phyloP scores from a whole-genome alignment of 169 alveolate genomes.

The Plasmodium gonderi region DNA sequence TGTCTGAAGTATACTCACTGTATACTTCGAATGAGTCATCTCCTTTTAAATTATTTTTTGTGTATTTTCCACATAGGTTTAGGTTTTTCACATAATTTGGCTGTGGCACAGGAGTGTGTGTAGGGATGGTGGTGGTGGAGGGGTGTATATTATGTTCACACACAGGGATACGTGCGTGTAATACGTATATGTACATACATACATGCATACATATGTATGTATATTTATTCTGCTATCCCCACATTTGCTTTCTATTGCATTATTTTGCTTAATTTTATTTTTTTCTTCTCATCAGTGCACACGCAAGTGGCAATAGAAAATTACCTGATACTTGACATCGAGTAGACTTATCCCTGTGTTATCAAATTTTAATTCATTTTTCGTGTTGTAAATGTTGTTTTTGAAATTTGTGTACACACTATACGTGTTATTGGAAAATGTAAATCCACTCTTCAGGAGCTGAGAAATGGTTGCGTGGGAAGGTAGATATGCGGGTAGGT shows the following conservation, averaged over 20 bases:
- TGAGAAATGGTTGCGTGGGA: background rate
- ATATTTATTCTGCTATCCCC: too few relatives aligned
- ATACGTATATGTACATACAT: too few relatives aligned
- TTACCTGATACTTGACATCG: slow-evolving; percentile 43
- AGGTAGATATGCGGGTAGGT: background rate
- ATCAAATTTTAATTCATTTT: slow-evolving; percentile 50
- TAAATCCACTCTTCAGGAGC: slow-evolving; percentile 61
- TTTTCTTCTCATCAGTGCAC: background rate
- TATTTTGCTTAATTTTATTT: too few relatives aligned
- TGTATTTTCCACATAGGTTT: slow-evolving; percentile 45
- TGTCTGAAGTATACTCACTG: slow-evolving; percentile 22
- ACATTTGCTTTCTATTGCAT: too few relatives aligned
- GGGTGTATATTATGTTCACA: background rate
- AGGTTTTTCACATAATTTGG: slow-evolving; percentile 29
- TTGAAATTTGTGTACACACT: slow-evolving; percentile 43
- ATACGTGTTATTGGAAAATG: slow-evolving; percentile 58
- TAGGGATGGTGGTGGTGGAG: background rate
- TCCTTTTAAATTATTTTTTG: slow-evolving; percentile 24
- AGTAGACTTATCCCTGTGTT: slow-evolving; percentile 48
- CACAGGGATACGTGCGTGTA: background rate
- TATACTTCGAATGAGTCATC: slow-evolving; percentile 54
- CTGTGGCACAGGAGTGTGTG: background rate
- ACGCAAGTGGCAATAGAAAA: background rate
- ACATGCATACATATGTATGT: too few relatives aligned
- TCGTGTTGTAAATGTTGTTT: slow-evolving; percentile 27